phyloP scores from a whole-genome alignment of 1,284 basidiomycete genomes.

The Ganoderma lingzhi region DNA sequence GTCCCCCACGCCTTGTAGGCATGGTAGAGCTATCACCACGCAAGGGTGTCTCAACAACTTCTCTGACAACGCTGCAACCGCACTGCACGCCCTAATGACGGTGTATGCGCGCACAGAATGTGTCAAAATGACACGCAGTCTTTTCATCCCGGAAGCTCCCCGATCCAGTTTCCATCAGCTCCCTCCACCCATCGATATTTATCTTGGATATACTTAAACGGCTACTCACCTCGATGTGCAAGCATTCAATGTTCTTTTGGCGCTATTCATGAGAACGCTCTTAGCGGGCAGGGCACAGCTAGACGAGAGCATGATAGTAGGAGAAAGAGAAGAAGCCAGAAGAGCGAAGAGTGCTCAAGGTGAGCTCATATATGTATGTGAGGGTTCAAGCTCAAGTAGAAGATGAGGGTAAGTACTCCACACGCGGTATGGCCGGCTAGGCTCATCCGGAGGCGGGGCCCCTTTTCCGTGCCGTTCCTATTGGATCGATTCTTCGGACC shows the following conservation, averaged over 20 bases:
- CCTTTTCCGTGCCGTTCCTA: neutral
- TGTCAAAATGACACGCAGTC: neutral
- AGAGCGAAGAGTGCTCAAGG: neutral
- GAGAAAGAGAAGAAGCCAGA: neutral
- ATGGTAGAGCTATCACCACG: neutral
- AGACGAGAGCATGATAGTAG: conserved; percentile 2
- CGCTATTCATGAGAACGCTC: conserved; percentile 10
- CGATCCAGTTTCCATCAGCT: neutral
- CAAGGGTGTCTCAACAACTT: neutral
- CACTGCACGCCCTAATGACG: neutral
- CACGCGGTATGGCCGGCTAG: conserved; percentile 2
- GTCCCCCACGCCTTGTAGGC: conserved; percentile 1
- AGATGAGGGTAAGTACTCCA: neutral
- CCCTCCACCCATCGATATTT: neutral
- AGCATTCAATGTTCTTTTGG: conserved; percentile 4
- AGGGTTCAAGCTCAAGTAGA: neutral
- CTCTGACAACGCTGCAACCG: neutral
- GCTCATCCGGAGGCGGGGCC: neutral
- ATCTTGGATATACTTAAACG: neutral
- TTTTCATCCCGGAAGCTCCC: neutral
- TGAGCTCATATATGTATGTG: neutral
- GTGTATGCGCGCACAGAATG: conserved; percentile 1
- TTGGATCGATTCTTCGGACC: neutral
- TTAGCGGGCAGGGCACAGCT: conserved; percentile 18
- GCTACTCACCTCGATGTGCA: conserved; percentile 21